These are phyloP conservation scores for Entoloma clypeatum DNA, from an alignment of 1,284 basidiomycete species.

Conservation along the genomic window DNA sequence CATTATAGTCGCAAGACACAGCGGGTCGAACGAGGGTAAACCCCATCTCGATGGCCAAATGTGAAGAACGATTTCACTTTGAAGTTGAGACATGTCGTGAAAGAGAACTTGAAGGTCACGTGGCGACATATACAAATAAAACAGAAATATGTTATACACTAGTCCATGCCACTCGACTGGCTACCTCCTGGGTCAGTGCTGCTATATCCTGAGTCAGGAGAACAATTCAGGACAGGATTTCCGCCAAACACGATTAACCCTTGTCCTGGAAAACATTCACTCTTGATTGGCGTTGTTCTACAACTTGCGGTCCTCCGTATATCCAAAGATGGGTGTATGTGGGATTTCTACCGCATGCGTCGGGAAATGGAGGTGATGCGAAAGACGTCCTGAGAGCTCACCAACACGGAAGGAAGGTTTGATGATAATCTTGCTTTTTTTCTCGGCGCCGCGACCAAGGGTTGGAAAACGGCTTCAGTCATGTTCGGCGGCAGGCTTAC, in stretches of 20 bases:
- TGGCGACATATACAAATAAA: too few species aligned
- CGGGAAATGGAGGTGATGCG: too few species aligned
- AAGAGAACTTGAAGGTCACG: too few species aligned
- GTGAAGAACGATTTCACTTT: conserved; percentile 41
- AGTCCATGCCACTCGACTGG: conserved; percentile 9
- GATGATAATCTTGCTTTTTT: conserved; percentile 23
- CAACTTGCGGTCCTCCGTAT: conserved; percentile 29
- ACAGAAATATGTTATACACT: too few species aligned
- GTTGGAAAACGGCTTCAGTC: conserved; percentile 17
- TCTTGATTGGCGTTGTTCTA: conserved; percentile 14
- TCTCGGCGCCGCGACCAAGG: conserved; percentile 22
- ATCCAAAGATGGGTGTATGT: conserved; percentile 20
- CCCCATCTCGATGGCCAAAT: conserved; percentile 67
- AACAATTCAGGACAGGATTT: conserved; percentile 5
- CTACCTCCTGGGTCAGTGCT: conserved; percentile 8
- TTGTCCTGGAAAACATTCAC: conserved; percentile 9
- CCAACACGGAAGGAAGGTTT: conserved; percentile 17
- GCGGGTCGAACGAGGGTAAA: conserved; percentile 61
- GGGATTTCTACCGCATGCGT: conserved; percentile 18
- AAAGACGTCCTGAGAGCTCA: too few species aligned
- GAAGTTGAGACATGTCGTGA: neutral
- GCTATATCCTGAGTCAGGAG: conserved; percentile 10
- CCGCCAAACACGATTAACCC: conserved; percentile 12
- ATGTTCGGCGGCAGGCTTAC: conserved; percentile 28
- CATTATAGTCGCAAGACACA: conserved; percentile 59